phyloP scores from a whole-genome alignment of 2,329 filamentous ascomycete species.

The Colletotrichum somersetense region DNA sequence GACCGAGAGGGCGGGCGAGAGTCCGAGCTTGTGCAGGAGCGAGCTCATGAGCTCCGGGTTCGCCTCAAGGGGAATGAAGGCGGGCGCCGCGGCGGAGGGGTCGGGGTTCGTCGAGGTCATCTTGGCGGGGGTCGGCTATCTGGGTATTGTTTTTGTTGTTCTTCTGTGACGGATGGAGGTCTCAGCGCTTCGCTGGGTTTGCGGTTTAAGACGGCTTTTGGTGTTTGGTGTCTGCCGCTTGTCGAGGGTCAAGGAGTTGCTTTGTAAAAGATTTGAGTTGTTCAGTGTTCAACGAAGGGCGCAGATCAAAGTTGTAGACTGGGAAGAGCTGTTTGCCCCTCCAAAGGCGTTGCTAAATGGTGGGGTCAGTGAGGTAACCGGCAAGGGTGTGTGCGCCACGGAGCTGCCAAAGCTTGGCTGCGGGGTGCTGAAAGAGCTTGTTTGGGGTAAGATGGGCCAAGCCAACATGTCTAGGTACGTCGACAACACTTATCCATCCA shows the following conservation, averaged over 20 bases:
- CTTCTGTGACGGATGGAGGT: neutral
- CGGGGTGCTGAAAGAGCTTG: slow-evolving; percentile 36
- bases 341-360: slow-evolving; percentile 17
- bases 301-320: neutral
- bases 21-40: slow-evolving; percentile 85
- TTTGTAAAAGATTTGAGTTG: slow-evolving; percentile 4
- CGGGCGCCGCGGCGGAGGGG: slow-evolving; percentile 52
- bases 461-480: no score
- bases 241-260: neutral
- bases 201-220: neutral
- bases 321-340: slow-evolving; percentile 32
- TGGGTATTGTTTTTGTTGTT: neutral
- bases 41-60: slow-evolving; percentile 91
- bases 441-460: slow-evolving; percentile 23
- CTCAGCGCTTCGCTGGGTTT: neutral
- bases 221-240: neutral
- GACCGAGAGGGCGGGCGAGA: slow-evolving; percentile 81
- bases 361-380: slow-evolving; percentile 39
- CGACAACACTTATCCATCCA: no score
- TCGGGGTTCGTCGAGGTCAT: slow-evolving; percentile 55
- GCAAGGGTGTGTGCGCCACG: neutral
- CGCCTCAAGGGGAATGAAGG: slow-evolving; percentile 73
- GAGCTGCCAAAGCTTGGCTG: slow-evolving; percentile 15
- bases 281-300: neutral
- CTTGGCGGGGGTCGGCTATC: neutral